Base-by-base conservation (phyloP, 192 early-diverging fungal genomes). In the Linnemannia zychae region DNA sequence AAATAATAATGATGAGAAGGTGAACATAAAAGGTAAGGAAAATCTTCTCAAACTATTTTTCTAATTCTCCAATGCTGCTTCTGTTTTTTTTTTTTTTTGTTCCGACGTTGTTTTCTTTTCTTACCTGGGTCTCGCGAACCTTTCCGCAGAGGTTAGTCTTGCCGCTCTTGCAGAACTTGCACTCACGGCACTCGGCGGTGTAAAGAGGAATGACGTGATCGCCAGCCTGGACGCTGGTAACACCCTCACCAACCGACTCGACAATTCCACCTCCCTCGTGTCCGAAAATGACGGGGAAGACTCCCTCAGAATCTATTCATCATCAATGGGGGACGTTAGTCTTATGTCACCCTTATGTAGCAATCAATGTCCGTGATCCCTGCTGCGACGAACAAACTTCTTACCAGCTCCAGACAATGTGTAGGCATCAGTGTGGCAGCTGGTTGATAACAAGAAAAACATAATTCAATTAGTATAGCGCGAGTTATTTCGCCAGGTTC, bases 161-260 rank as follows among this genome's bases (percentile, higher is more conserved):
- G 78, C 95, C 95, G 81, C 94, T 95, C 78, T 91, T 97, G 92
- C 98, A 99, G 90, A 99, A 98, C 90, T 99, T 99, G 95, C 98
- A 99, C 81, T 96, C 86, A 50, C 92, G 86, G 90, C 98, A 99
- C 88, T 98, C 95, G 46, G 95, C 91, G 11, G 93, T 95, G 88
- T 96, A 99, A 34, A 99, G 92, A 28, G 98, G 98, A 72, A 99
- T 93, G 33, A 99, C 98, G 78, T 98, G 97, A 85, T 99, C 98
- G n/a, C 98, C 98, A 1, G 91, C 90, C 57, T 90, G 84, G 37
- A 99, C 95, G 46, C 93, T 93, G 38, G 98, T 98, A 7, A 99
- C 98, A 65, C 94, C 95, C 74, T 98, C 97, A 77, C 98, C 98
- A 20, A 99, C 93, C 47, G 96, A 97, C 88, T 99, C 98, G 40